Percentiles rank a stretch among this genome's conserved stretches.
Conservation (phyloP, 352 stramenopile species). For the Globisporangium emineosum region DNA sequence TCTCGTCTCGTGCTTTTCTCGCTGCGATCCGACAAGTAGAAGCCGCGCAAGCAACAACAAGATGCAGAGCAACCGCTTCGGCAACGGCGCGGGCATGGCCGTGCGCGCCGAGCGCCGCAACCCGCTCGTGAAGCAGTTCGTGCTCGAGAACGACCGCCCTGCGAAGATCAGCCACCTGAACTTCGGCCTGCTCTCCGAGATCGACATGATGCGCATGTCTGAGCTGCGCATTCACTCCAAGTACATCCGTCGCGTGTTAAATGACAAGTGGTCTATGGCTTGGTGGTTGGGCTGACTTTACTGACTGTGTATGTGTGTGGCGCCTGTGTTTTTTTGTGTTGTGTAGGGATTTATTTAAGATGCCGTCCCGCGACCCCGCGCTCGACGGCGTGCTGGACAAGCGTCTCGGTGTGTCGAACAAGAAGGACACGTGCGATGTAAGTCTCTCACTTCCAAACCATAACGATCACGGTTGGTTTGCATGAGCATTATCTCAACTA, state of each 20-base stretch:
- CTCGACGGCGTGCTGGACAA: constrained; percentile 94
- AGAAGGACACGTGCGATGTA: constrained; percentile 93
- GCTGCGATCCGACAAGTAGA: background rate
- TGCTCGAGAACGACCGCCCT: constrained; percentile 86
- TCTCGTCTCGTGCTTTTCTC: background rate
- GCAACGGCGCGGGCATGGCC: constrained; percentile 18
- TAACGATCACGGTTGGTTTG: too few relatives aligned
- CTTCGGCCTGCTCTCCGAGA: constrained; percentile 95
- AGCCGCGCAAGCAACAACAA: background rate
- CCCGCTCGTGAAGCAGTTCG: constrained; percentile 87
- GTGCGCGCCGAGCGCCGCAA: constrained; percentile 65
- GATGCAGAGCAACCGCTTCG: constrained; percentile 42
- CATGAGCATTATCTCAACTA: background rate
- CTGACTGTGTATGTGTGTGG: background rate
- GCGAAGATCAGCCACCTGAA: constrained; percentile 97
- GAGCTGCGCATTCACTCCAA: constrained; percentile 93
- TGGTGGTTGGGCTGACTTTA: too few relatives aligned
- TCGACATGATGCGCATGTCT: constrained; percentile 95
- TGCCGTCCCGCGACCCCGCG: constrained; percentile 93
- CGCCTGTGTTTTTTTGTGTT: too few relatives aligned
- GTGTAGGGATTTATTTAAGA: constrained; percentile 95
- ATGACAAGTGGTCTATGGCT: background rate
- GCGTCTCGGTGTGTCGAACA: constrained; percentile 97
- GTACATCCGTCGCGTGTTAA: constrained; percentile 22
- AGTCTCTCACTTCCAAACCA: too few relatives aligned